Percentiles rank a stretch among this genome's conserved stretches.
Evolutionary conservation across 2,329 filamentous ascomycete genomes (phyloP).

Genomic region (Cordyceps fumosorosea): DNA sequence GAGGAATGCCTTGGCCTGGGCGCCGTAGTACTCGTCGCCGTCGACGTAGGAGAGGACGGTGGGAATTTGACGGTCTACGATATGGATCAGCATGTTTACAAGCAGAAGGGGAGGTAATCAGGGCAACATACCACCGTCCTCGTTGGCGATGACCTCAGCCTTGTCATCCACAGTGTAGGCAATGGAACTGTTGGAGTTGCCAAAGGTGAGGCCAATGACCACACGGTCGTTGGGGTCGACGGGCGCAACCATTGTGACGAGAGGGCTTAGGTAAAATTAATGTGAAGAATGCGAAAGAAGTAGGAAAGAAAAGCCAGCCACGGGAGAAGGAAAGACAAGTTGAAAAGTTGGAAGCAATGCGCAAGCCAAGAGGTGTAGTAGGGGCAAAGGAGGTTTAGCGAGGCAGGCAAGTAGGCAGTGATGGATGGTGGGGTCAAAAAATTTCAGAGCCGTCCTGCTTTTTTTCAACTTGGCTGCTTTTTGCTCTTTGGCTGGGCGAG

Average conservation of each 20-base stretch:
- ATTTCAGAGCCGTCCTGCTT: conserved; percentile 15
- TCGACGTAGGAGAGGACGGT: conserved; percentile 90
- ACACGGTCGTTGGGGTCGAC: conserved; percentile 52
- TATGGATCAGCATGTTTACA: background rate
- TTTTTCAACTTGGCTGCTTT: conserved; percentile 4
- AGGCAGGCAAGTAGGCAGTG: conserved; percentile 4
- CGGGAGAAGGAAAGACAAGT: background rate
- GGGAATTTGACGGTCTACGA: conserved; percentile 87
- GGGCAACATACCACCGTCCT: conserved; percentile 75
- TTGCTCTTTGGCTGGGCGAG: background rate
- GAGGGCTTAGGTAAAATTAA: conserved; percentile 2
- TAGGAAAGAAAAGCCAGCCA: conserved; percentile 13
- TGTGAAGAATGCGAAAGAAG: conserved; percentile 8
- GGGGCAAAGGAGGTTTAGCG: background rate
- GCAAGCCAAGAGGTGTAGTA: background rate
- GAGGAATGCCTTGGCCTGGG: conserved; percentile 89
- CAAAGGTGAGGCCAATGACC: conserved; percentile 94
- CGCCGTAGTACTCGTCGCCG: conserved; percentile 93
- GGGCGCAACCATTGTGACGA: conserved; percentile 38
- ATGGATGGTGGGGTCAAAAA: conserved; percentile 14
- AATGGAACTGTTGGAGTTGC: conserved; percentile 97
- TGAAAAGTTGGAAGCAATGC: background rate
- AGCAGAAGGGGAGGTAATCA: background rate
- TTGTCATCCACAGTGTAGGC: conserved; percentile 90
- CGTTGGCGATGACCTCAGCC: conserved; percentile 96